phyloP scores from a whole-genome alignment of 225 moss, liverwort and hornwort genomes.

The Marchantia polymorpha region DNA sequence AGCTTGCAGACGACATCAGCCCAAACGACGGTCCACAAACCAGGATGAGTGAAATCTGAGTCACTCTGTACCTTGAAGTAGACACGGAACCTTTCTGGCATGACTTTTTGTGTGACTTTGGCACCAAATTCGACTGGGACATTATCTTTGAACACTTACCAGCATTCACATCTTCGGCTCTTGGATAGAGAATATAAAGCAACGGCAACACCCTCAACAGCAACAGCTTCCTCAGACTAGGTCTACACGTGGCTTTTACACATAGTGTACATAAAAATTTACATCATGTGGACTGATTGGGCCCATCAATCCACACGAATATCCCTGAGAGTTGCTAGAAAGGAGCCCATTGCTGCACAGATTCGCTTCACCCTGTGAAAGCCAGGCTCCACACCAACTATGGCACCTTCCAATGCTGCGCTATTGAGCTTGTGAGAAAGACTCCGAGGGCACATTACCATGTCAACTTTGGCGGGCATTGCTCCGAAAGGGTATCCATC shows the following conservation, averaged over 20 bases:
- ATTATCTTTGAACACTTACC: too few relatives aligned
- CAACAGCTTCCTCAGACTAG: too few relatives aligned
- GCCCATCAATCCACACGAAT: neutral
- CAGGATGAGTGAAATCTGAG: too few relatives aligned
- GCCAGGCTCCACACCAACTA: constrained; percentile 29
- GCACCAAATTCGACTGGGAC: too few relatives aligned
- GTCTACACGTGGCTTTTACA: neutral
- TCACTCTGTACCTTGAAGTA: too few relatives aligned
- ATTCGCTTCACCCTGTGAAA: constrained; percentile 27
- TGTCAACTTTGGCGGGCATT: constrained; percentile 18
- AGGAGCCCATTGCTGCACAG: constrained; percentile 28
- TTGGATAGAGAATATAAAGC: too few relatives aligned
- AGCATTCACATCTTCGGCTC: too few relatives aligned
- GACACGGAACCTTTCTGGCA: too few relatives aligned
- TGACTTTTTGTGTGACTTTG: too few relatives aligned
- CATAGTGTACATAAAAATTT: neutral
- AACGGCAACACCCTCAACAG: too few relatives aligned
- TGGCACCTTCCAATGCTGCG: constrained; percentile 18
- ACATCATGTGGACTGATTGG: neutral
- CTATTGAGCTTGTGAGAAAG: constrained; percentile 16
- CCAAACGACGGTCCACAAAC: too few relatives aligned
- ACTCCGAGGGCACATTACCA: constrained; percentile 15
- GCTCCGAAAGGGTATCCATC: constrained; percentile 35
- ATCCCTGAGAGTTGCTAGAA: constrained; percentile 25
- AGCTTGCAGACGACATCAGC: too few relatives aligned